A percentile compares a stretch with the other conserved stretches of the same genome.
These are phyloP conservation scores for Fusarium sambucinum DNA, from an alignment of 2,329 filamentous ascomycete genomes.

Conservation along the genomic window DNA sequence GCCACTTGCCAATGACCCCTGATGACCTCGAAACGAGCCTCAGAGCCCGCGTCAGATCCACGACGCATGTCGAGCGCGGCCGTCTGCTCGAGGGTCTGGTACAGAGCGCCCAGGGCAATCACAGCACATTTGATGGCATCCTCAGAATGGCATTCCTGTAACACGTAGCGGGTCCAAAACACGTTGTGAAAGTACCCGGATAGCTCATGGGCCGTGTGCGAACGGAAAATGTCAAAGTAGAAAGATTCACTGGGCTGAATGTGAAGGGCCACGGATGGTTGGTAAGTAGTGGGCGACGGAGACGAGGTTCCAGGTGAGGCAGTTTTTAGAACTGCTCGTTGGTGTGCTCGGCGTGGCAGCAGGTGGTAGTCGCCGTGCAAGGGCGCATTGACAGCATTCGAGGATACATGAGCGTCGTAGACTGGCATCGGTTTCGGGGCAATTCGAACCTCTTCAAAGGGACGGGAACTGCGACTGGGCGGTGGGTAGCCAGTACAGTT, in stretches of 20 bases:
- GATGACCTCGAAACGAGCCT: conserved; percentile 50
- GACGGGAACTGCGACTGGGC: conserved; percentile 61
- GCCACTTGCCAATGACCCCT: conserved; percentile 70
- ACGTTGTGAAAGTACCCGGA: conserved; percentile 75
- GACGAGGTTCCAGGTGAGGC: conserved; percentile 45
- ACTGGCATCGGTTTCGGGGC: conserved; percentile 60
- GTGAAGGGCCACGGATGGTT: conserved; percentile 59
- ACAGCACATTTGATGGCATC: conserved; percentile 73
- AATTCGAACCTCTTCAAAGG: conserved; percentile 62
- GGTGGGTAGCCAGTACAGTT: conserved; percentile 72
- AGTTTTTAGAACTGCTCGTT: conserved; percentile 36
- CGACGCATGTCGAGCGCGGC: conserved; percentile 61
- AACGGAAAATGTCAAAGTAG: conserved; percentile 73
- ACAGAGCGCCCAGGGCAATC: conserved; percentile 73
- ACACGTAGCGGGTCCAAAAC: conserved; percentile 73
- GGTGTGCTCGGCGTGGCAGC: conserved; percentile 51
- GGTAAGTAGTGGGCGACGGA: conserved; percentile 53
- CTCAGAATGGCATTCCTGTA: conserved; percentile 73
- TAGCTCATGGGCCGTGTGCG: conserved; percentile 71
- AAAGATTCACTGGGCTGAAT: conserved; percentile 65
- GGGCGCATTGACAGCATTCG: conserved; percentile 22
- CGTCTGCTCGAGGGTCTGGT: conserved; percentile 73
- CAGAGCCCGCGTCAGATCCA: conserved; percentile 21
- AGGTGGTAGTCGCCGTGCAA: conserved; percentile 47
- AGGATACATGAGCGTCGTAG: conserved; percentile 37